Evolutionary conservation across 768 basidiomycete species (phyloP).

Genomic region (Cytidiella melzeri): DNA sequence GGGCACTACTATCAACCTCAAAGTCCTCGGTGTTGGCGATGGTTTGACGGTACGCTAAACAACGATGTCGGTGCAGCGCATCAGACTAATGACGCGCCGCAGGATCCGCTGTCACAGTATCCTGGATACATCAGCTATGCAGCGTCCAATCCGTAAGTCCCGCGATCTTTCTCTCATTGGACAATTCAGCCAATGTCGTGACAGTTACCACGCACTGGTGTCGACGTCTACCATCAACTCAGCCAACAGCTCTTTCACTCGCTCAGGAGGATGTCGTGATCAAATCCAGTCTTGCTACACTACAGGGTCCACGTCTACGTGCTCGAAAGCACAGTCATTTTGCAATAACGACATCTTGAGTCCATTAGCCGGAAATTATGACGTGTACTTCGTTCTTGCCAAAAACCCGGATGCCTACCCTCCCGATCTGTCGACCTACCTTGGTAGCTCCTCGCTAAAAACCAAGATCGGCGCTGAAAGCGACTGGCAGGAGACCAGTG

Average conservation of each 20-base stretch:
- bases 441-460: conserved; percentile 25
- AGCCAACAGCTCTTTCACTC: conserved; percentile 39
- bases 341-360: conserved; percentile 54
- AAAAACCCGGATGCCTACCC: conserved; percentile 43
- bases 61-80: not conserved
- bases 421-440: conserved; percentile 30
- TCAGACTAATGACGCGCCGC: not conserved
- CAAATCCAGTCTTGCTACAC: conserved; percentile 51
- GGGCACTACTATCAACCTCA: conserved; percentile 50
- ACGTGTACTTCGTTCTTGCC: conserved; percentile 47
- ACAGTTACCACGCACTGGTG: conserved; percentile 46
- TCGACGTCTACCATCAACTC: conserved; percentile 32
- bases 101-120: conserved; percentile 44
- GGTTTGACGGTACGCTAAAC: conserved; percentile 44
- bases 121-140: conserved; percentile 54
- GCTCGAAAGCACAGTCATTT: conserved; percentile 49
- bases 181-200: not conserved
- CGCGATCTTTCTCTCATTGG: not conserved
- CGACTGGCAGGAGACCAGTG: conserved; percentile 36
- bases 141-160: conserved; percentile 36
- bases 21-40: conserved; percentile 57
- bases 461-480: conserved; percentile 38
- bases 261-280: conserved; percentile 41
- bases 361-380: conserved; percentile 48
- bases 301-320: conserved; percentile 39